phyloP scores from a whole-genome alignment of 441 rosid species.

The Erysimum pusillum region DNA sequence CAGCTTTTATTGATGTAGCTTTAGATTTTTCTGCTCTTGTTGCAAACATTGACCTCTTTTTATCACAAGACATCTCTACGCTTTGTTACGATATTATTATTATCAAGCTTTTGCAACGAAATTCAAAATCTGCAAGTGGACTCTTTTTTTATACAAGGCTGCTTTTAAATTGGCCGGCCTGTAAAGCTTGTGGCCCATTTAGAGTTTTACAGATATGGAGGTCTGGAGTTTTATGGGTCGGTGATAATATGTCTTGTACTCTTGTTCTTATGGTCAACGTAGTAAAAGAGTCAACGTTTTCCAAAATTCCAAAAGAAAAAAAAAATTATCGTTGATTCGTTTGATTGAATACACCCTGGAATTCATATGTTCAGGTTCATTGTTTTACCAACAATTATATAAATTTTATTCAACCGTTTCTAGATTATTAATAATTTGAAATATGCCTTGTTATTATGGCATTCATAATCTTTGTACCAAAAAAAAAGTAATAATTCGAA shows the following conservation, averaged over 20 bases:
- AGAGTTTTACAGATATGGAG: neutral
- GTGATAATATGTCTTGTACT: no score
- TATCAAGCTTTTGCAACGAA: slow-evolving; percentile 2
- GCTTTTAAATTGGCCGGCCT: neutral
- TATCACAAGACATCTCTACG: slow-evolving; percentile 32
- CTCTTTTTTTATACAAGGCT: neutral
- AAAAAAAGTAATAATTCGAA: slow-evolving; percentile 14
- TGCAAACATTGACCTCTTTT: slow-evolving; percentile 17
- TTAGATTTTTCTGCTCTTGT: slow-evolving; percentile 33
- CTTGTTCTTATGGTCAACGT: neutral
- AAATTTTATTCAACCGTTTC: neutral
- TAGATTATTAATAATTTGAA: neutral
- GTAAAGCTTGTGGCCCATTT: slow-evolving; percentile 6
- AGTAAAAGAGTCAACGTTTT: neutral
- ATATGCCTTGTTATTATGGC: slow-evolving; percentile 8
- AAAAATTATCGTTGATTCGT: neutral
- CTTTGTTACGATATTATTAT: slow-evolving; percentile 10
- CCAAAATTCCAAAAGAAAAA: neutral
- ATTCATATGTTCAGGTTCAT: neutral
- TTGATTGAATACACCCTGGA: neutral
- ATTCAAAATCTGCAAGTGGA: slow-evolving; percentile 5
- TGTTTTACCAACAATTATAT: neutral
- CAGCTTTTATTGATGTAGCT: slow-evolving; percentile 30
- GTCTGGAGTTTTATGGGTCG: neutral
- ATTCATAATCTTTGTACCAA: slow-evolving; percentile 14